These are phyloP conservation scores for Pythium monospermum DNA, from an alignment of 352 stramenopile species.

Conservation along the genomic window DNA sequence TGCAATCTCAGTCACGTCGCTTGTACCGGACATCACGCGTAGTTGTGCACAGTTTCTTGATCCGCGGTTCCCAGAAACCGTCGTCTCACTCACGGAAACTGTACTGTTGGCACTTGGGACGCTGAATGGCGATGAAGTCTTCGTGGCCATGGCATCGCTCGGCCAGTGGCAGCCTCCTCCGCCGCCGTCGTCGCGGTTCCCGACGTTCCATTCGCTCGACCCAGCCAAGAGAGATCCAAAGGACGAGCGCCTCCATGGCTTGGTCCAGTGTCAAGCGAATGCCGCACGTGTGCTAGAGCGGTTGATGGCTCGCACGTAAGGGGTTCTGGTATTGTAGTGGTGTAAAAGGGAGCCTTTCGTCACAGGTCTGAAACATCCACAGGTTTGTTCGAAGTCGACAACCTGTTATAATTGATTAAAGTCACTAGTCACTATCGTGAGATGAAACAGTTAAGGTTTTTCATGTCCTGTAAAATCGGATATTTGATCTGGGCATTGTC, in stretches of 20 bases:
- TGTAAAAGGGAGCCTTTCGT: no score
- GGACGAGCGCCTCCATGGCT: neutral
- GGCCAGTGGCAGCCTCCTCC: constrained; percentile 45
- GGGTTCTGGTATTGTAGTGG: no score
- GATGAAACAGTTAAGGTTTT: no score
- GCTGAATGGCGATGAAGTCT: constrained; percentile 73
- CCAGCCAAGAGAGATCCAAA: neutral
- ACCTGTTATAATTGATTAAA: no score
- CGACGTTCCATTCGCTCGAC: constrained; percentile 12
- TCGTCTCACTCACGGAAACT: constrained; percentile 32
- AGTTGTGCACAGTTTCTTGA: constrained; percentile 46
- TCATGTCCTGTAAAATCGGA: no score
- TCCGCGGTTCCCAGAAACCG: constrained; percentile 22
- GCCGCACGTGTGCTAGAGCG: neutral
- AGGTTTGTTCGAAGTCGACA: no score
- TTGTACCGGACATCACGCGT: constrained; percentile 54
- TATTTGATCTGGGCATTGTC: no score
- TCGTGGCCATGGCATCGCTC: constrained; percentile 45
- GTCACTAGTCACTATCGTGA: no score
- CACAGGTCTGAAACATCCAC: no score
- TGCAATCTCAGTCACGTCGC: constrained; percentile 37
- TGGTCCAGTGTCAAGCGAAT: neutral
- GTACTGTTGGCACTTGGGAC: constrained; percentile 40
- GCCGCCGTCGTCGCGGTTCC: constrained; percentile 41
- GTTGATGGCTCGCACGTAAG: neutral